Base-by-base conservation (phyloP, 805 yeast species). In the Wickerhamomyces mucosus region DNA sequence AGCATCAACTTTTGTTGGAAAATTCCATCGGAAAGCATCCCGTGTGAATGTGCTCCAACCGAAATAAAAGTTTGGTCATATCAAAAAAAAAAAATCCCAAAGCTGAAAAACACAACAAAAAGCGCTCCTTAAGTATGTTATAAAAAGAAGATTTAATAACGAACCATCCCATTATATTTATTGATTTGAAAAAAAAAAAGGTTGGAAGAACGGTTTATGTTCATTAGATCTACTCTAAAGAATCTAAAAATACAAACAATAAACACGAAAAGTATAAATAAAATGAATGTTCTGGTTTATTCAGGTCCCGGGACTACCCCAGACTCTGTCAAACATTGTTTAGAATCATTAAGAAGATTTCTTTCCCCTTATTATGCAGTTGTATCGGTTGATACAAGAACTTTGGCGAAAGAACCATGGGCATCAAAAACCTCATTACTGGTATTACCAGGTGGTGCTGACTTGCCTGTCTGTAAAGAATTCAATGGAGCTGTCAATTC, bases 381-480 rank as follows among this genome's bases (percentile, higher is more conserved):
- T 4, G 63, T 75, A 14, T 67, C 81, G 2, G 78, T 84, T 1
- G 72, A 75, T 20, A 74, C 81, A 13, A 53, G 58, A 12, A 71
- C 80, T 0, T 50, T 92, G 14, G 55, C 69, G 31, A 67, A 72
- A 16, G 96, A 92, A 46, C 96, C 98, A 0, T 92, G 98, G 99
- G 67, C 69, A 40, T 46, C 70, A 7, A 82, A 82, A 46, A 82
- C 96, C 0, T 62, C 94, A 0, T 60, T 83, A 40, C 50, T 92
- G 26, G 95, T 86, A 2, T 55, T 92, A 18, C 99, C 98, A 0
- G 99, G 98, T 4, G 99, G 99, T 7, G 96, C 97, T 1, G 98
- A 92, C 51, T 59, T 85, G 31, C 96, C 96, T 0, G 73, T 78
- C 42, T 83, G 95, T 40, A 62, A 66, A 32, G 72, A 68, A 4